Base-by-base conservation (phyloP, 768 basidiomycete species). In the Chalciporus sphaerocephalus region DNA sequence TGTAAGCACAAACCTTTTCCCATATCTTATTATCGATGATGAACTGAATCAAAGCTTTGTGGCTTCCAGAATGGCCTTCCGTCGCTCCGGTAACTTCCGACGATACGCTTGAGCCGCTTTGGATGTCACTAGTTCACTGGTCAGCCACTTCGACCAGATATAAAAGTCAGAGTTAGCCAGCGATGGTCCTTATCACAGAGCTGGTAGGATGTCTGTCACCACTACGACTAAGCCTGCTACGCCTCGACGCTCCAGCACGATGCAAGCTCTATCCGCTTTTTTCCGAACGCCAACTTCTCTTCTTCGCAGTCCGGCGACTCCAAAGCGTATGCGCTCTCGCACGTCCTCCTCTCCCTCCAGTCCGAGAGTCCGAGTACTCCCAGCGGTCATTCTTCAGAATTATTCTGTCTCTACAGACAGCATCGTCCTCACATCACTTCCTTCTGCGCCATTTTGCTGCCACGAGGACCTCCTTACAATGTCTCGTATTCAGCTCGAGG, bases 401-500 rank as follows among this genome's bases (percentile, higher is more conserved):
- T 78, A 82, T 46, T 74, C 75, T 22, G 41, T 56, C 47, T 56
- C 61, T 13, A 64, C 74, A 2, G 75, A 80, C 52, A 79, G 76
- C 7, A 67, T 87, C 33, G 70, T 86, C 30, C 78, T 87, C 59
- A 85, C 81, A 0, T 72, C 83, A 6, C 70, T 87, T 11, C 67
- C 73, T 33, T 62, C 61, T 18, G 67, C 75, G 9, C 84, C 84
- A 0, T 88, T 87, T 65, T 83, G 81, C 64, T 85, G 83, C 61
- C 83, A 88, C 57, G 82, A 84, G 48, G 84, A 88, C 52, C 72
- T 87, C 33, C 56, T 85, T 43, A 72, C 75, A 1, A 86, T 88
- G 85, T 54, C 74, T 4, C 77, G 76, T 33, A 36, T 60, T 1
- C 69, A 77, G 47, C 76, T 88, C 35, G 57, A 80, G 37, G 59